Conservation (phyloP, 2,329 filamentous ascomycete genomes). For the Ascochyta viciae-villosae region DNA sequence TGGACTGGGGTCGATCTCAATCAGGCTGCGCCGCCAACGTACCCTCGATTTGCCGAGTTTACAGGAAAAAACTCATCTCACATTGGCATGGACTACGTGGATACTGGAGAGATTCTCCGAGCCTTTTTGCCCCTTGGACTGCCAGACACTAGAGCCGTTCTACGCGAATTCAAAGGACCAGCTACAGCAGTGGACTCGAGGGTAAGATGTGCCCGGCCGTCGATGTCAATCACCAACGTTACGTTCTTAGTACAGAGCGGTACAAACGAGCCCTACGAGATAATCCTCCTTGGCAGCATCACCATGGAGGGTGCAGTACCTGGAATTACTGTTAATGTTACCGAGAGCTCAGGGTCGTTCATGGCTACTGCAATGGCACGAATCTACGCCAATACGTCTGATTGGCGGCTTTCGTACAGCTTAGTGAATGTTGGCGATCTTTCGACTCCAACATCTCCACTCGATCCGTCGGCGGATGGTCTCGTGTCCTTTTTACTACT, state of each 20-base stretch:
- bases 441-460: neutral
- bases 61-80: neutral
- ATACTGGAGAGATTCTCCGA: slow-evolving; percentile 1
- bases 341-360: neutral
- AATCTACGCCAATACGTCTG: neutral
- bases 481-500: neutral
- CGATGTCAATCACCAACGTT: neutral
- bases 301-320: neutral
- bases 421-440: neutral
- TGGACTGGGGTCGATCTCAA: neutral
- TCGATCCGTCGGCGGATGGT: neutral
- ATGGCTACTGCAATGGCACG: neutral
- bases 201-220: neutral
- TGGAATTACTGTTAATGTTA: neutral
- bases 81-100: neutral
- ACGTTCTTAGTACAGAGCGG: neutral
- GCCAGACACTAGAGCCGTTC: neutral
- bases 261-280: neutral
- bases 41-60: slow-evolving; percentile 7
- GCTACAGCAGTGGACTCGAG: slow-evolving; percentile 1
- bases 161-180: neutral
- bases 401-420: neutral
- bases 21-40: neutral
- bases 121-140: neutral
- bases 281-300: neutral